A percentile compares a stretch with the other conserved stretches of the same genome.
Evolutionary conservation across 1,139 yeast species (phyloP).

Genomic region (Torulaspora globosa): DNA sequence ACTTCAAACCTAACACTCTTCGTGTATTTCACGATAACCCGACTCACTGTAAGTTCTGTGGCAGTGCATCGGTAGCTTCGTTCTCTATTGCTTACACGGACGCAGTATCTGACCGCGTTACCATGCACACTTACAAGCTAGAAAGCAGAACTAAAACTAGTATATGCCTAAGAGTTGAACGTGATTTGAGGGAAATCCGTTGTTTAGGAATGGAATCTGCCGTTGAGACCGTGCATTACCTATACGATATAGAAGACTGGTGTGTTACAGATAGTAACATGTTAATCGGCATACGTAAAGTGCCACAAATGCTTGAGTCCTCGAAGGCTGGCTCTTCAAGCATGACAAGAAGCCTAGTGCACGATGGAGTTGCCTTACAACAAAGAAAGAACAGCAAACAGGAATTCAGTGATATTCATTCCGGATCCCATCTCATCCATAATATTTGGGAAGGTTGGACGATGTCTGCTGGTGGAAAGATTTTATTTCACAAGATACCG

Average conservation of each 20-base stretch:
- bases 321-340: slow-evolving; percentile 16
- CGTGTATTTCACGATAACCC: slow-evolving; percentile 78
- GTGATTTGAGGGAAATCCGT: slow-evolving; percentile 87
- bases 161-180: slow-evolving; percentile 82
- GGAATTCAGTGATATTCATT: background rate
- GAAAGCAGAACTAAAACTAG: slow-evolving; percentile 73
- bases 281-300: slow-evolving; percentile 64
- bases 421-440: slow-evolving; percentile 21
- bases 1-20: slow-evolving; percentile 57
- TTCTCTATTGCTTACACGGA: slow-evolving; percentile 71
- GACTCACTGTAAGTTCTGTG: slow-evolving; percentile 85
- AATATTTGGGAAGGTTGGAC: slow-evolving; percentile 79
- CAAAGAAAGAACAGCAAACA: slow-evolving; percentile 11
- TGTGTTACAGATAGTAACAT: slow-evolving; percentile 71
- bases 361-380: slow-evolving; percentile 9
- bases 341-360: slow-evolving; percentile 12
- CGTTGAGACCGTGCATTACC: slow-evolving; percentile 64
- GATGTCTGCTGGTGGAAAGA: slow-evolving; percentile 59
- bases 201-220: slow-evolving; percentile 80
- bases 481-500: slow-evolving; percentile 60
- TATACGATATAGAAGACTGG: slow-evolving; percentile 67
- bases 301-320: slow-evolving; percentile 30
- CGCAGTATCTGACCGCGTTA: slow-evolving; percentile 51
- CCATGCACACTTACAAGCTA: slow-evolving; percentile 67
- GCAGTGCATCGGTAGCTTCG: slow-evolving; percentile 74